A percentile compares a stretch with the other conserved stretches of the same genome.
Conservation (phyloP, 345 rosid species). For the Physaria fendleri region DNA sequence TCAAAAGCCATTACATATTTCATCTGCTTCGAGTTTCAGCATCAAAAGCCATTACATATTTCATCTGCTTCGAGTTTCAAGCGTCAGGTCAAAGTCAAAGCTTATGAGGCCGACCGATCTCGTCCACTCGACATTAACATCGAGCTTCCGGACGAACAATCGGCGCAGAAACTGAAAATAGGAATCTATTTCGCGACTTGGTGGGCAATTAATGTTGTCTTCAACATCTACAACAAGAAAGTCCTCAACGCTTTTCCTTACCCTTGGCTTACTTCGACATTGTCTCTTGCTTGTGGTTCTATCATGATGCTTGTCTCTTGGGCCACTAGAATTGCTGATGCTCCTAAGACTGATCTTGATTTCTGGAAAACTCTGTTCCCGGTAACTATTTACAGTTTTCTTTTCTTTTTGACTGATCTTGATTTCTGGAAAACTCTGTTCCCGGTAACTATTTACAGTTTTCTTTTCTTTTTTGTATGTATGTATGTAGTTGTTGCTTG, state of each 20-base stretch:
- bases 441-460: constrained; percentile 46
- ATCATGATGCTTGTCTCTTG: constrained; percentile 82
- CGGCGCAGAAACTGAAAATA: constrained; percentile 47
- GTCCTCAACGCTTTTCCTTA: constrained; percentile 88
- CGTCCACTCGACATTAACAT: constrained; percentile 52
- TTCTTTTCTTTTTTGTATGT: too few relatives aligned
- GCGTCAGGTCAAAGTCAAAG: constrained; percentile 38
- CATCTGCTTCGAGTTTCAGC: constrained; percentile 29
- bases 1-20: constrained; percentile 50
- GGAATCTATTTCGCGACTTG: constrained; percentile 87
- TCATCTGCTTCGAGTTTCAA: constrained; percentile 30
- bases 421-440: constrained; percentile 86
- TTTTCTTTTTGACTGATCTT: constrained; percentile 49
- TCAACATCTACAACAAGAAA: constrained; percentile 96
- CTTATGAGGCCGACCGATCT: constrained; percentile 71
- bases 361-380: constrained; percentile 91
- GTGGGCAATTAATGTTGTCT: constrained; percentile 97
- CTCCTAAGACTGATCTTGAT: constrained; percentile 69
- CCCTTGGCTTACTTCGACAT: constrained; percentile 94
- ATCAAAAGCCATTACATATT: constrained; percentile 50
- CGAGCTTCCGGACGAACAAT: constrained; percentile 36
- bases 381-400: constrained; percentile 36
- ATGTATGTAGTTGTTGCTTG: background rate
- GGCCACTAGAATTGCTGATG: constrained; percentile 72
- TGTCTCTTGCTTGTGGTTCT: constrained; percentile 90